Conservation (phyloP, 2,329 filamentous ascomycete genomes). For the Fusarium mangiferae region DNA sequence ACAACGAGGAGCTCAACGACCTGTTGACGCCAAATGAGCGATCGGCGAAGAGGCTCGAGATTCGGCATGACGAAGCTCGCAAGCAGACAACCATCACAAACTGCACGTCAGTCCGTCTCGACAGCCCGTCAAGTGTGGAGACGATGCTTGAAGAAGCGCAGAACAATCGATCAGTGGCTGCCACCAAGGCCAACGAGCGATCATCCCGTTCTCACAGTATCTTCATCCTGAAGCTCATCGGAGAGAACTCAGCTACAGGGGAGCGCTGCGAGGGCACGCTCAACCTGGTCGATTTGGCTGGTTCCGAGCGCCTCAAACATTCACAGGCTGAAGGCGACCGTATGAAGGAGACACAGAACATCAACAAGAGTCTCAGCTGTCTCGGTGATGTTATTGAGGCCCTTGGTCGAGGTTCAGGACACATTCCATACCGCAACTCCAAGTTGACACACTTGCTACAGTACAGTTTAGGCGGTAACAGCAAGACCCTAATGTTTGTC, state of each 20-base stretch:
- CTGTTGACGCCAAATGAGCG: slow-evolving; percentile 70
- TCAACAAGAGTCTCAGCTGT: slow-evolving; percentile 94
- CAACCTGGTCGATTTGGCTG: slow-evolving; percentile 95
- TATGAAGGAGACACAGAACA: slow-evolving; percentile 94
- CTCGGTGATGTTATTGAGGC: slow-evolving; percentile 95
- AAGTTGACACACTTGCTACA: slow-evolving; percentile 96
- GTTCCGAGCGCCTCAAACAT: slow-evolving; percentile 89
- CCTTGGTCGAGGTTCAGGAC: slow-evolving; percentile 83
- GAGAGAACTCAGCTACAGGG: slow-evolving; percentile 78
- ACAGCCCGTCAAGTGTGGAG: slow-evolving; percentile 83
- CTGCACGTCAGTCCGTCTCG: slow-evolving; percentile 78
- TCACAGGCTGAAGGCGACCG: slow-evolving; percentile 87
- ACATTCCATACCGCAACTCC: slow-evolving; percentile 95
- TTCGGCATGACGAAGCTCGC: slow-evolving; percentile 83
- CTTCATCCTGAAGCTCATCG: slow-evolving; percentile 85
- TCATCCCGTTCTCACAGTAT: slow-evolving; percentile 96
- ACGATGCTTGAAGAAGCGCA: slow-evolving; percentile 82
- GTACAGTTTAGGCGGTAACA: slow-evolving; percentile 94
- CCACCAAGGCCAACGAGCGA: slow-evolving; percentile 96
- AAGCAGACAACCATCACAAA: slow-evolving; percentile 87
- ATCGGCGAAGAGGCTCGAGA: slow-evolving; percentile 81
- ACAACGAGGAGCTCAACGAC: slow-evolving; percentile 97
- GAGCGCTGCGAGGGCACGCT: slow-evolving; percentile 92
- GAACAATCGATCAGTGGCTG: slow-evolving; percentile 89
- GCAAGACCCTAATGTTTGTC: slow-evolving; percentile 98